Evolutionary conservation across 2,329 filamentous ascomycete species (phyloP).

Genomic region (Fusarium veterinarium): DNA sequence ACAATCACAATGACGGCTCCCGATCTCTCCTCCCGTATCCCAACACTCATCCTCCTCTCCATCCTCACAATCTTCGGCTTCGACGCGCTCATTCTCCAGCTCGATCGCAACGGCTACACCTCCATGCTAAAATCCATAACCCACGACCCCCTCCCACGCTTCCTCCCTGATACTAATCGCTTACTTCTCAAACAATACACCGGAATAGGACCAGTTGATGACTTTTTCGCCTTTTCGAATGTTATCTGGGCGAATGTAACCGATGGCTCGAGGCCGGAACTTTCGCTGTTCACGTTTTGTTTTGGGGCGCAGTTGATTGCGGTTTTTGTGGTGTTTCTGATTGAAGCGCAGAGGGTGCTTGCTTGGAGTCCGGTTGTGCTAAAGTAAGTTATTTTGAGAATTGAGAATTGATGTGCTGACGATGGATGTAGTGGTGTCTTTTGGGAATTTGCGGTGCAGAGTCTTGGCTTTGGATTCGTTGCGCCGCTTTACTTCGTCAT

Average conservation of each 20-base stretch:
- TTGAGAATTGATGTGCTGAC: neutral
- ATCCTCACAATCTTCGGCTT: constrained; percentile 33
- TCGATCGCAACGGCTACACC: constrained; percentile 39
- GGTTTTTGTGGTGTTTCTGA: constrained; percentile 34
- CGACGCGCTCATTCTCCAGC: constrained; percentile 39
- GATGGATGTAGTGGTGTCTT: constrained; percentile 30
- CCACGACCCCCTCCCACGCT: constrained; percentile 24
- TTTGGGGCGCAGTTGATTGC: constrained; percentile 39
- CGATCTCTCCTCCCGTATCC: constrained; percentile 13
- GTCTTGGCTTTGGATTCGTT: constrained; percentile 38
- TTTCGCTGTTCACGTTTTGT: constrained; percentile 37
- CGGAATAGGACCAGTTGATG: constrained; percentile 32
- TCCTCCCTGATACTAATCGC: constrained; percentile 37
- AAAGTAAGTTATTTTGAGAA: constrained; percentile 26
- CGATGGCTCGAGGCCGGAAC: constrained; percentile 38
- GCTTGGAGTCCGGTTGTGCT: constrained; percentile 25
- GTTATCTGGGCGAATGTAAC: constrained; percentile 39
- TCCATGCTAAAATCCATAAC: constrained; percentile 20
- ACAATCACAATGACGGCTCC: constrained; percentile 8
- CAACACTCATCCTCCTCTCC: constrained; percentile 27
- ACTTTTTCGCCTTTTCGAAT: constrained; percentile 30
- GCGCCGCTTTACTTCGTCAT: constrained; percentile 38
- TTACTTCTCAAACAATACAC: constrained; percentile 35
- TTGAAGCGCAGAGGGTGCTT: constrained; percentile 34
- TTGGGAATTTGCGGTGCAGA: constrained; percentile 40